A percentile compares a stretch with the other conserved stretches of the same genome.
phyloP scores from a whole-genome alignment of 257 asterid species.

The Fraxinus cuspidata region DNA sequence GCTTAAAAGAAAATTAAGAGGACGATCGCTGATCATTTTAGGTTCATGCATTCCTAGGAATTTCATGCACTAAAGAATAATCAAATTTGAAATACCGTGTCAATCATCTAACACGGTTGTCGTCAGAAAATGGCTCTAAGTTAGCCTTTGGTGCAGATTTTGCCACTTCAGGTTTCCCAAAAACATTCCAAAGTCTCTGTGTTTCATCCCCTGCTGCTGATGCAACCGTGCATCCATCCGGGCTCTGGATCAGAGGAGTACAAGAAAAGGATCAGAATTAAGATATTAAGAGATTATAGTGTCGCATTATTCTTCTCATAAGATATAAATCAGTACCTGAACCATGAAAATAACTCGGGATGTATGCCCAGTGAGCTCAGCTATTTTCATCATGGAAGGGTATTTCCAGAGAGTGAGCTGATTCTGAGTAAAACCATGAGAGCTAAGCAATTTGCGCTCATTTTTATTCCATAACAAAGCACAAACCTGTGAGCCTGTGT shows the following conservation, averaged over 20 bases:
- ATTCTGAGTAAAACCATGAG: slow-evolving; percentile 42
- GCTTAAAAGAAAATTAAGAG: too few species aligned
- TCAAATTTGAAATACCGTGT: too few species aligned
- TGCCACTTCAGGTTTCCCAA: slow-evolving; percentile 31
- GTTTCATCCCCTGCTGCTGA: slow-evolving; percentile 48
- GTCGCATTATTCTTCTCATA: too few species aligned
- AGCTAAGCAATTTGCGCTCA: slow-evolving; percentile 47
- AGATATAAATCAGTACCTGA: slow-evolving; percentile 26
- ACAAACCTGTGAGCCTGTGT: slow-evolving; percentile 50
- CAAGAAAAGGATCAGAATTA: background rate
- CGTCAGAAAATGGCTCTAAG: slow-evolving; percentile 37
- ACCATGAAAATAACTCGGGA: slow-evolving; percentile 43
- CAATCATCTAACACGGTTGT: slow-evolving; percentile 40
- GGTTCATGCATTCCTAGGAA: too few species aligned
- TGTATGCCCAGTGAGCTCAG: slow-evolving; percentile 48
- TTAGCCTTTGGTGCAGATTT: slow-evolving; percentile 20
- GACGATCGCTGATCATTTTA: too few species aligned
- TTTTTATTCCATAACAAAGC: slow-evolving; percentile 50
- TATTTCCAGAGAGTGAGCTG: slow-evolving; percentile 61
- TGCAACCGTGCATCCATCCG: slow-evolving; percentile 46
- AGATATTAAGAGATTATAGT: too few species aligned
- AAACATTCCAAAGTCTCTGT: slow-evolving; percentile 42
- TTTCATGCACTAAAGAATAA: too few species aligned
- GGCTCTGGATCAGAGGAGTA: slow-evolving; percentile 35
- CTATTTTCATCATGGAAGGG: slow-evolving; percentile 55